A percentile compares a stretch with the other conserved stretches of the same genome.
Conservation (phyloP, 306 rosid genomes). For the Prunus mira region DNA sequence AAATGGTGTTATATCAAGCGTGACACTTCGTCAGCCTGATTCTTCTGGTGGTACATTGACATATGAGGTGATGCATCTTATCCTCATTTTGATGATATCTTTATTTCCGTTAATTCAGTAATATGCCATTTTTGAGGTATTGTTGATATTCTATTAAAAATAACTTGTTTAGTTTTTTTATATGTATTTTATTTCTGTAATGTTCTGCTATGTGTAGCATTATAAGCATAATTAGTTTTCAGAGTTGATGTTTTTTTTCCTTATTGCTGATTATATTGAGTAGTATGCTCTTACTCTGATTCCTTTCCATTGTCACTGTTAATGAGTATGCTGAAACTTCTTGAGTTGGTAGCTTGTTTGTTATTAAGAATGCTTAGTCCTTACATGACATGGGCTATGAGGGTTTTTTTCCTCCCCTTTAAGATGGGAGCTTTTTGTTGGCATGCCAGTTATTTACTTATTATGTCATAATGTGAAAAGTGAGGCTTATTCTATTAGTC, state of each 20-base stretch:
- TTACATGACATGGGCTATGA: neutral
- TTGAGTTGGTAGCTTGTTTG: neutral
- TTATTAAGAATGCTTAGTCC: neutral
- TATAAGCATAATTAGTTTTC: neutral
- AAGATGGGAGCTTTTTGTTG: neutral
- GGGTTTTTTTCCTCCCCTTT: no score
- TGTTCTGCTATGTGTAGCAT: neutral
- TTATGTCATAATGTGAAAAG: neutral
- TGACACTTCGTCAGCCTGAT: constrained; percentile 94
- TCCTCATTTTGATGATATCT: neutral
- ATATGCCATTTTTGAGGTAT: neutral
- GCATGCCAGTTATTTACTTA: neutral
- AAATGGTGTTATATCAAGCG: constrained; percentile 88
- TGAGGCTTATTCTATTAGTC: neutral
- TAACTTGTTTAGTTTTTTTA: neutral
- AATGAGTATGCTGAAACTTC: neutral
- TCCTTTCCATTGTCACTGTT: neutral
- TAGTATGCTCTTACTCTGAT: neutral
- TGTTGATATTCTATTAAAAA: neutral
- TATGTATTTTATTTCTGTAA: no score
- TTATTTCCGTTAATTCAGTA: neutral
- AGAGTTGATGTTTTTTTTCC: neutral
- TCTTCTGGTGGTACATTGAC: constrained; percentile 82
- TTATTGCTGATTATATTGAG: neutral
- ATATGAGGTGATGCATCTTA: constrained; percentile 58